Base-by-base conservation (phyloP, 2,329 filamentous ascomycete genomes). In the Beauveria sp. region DNA sequence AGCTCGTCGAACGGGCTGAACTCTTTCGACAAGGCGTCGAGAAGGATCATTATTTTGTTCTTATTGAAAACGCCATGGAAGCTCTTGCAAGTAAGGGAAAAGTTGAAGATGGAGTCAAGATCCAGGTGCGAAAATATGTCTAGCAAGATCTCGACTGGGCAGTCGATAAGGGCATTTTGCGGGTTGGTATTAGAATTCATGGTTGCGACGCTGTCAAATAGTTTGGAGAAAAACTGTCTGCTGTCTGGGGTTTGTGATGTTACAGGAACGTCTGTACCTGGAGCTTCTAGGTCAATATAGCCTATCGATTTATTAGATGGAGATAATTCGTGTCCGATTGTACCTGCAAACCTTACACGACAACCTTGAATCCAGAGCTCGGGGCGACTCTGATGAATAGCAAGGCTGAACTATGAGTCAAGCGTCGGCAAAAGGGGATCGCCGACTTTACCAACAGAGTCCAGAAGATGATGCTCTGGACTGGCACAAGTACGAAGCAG, bases 81-180 rank as follows among this genome's bases (percentile, higher is more conserved):
- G 1, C 69, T 69, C 30, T 70, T 73, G 64, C 73, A 78, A 3
- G 70, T 67, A 16, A 69, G 65, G n/a, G 70, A 75, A 38, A 79
- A 70, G 38, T 71, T 71, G 57, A 73, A 75, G 42, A 79, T 71
- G 26, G 75, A 75, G 2, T 70, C 65, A 1, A 81, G 62, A 60
- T 79, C 74, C 56, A 83, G 70, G 20, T 76, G 65, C 34, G 76
- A 74, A 65, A 79, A 79, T 26, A 83, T 77, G 22, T 80, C 76
- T 12, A 82, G 68, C 3, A 81, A 67, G 20, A 81, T 74, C 66
- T 84, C 81, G 3, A 75, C 70, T 0, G 81, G 80, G 52, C 79
- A 63, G 49, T 65, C 66, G 51, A 70, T 63, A 22, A 77, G 65
- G 45, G 61, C 63, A 26, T 64, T 63, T 2, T 3, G 20, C 28